Percentiles rank a stretch among this genome's conserved stretches.
These are phyloP conservation scores for Vickermania ingenoplastis DNA, from an alignment of 208 protist genomes.

Conservation along the genomic window DNA sequence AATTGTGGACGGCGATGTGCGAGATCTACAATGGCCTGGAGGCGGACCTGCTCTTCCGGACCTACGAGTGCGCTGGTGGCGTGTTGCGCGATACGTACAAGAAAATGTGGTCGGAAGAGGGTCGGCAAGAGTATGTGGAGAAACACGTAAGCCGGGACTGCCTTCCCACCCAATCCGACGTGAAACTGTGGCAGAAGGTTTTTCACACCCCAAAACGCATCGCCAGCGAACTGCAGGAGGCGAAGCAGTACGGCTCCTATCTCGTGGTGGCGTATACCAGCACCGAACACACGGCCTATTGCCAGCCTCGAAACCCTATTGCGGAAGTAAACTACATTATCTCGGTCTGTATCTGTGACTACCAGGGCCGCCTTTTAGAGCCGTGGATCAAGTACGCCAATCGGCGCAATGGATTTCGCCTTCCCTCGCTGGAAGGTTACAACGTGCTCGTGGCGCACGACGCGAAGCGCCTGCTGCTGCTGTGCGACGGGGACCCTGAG, in stretches of 20 bases:
- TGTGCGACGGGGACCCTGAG: conserved; percentile 46
- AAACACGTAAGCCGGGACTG: not conserved
- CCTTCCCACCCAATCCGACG: not conserved
- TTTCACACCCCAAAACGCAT: conserved; percentile 30
- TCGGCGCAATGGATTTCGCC: conserved; percentile 32
- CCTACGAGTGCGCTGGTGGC: conserved; percentile 42
- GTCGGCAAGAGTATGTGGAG: not conserved
- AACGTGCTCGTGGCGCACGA: conserved; percentile 73
- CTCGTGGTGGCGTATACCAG: conserved; percentile 55
- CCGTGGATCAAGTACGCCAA: conserved; percentile 48
- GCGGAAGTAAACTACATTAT: conserved; percentile 48
- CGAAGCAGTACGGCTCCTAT: conserved; percentile 38
- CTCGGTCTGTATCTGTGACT: conserved; percentile 43
- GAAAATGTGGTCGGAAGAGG: not conserved
- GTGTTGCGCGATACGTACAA: not conserved
- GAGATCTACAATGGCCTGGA: conserved; percentile 38
- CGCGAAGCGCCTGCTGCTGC: conserved; percentile 63
- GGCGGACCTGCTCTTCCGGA: conserved; percentile 47
- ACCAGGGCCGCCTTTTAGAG: conserved; percentile 32
- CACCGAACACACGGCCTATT: conserved; percentile 52
- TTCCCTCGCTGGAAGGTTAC: conserved; percentile 54
- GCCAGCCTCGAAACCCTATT: conserved; percentile 48
- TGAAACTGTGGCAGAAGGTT: conserved; percentile 42
- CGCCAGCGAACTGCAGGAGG: conserved; percentile 33
- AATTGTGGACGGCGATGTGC: conserved; percentile 55